These are phyloP conservation scores for Orobanche coerulescens DNA, from an alignment of 257 asterid genomes.

Conservation along the genomic window DNA sequence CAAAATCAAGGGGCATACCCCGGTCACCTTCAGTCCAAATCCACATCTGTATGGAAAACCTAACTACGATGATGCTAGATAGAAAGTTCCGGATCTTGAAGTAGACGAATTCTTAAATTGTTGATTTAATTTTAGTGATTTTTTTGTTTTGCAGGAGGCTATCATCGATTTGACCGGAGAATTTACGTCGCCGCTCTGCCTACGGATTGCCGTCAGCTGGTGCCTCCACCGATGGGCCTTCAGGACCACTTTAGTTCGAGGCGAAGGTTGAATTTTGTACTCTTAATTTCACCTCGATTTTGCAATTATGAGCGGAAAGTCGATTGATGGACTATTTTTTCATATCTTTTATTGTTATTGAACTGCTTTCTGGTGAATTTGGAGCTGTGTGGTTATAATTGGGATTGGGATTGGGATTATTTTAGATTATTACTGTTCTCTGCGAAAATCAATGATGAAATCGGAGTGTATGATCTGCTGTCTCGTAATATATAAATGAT, in stretches of 20 bases:
- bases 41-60: slow-evolving; percentile 19
- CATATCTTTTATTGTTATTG: background rate
- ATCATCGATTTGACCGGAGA: slow-evolving; percentile 50
- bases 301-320: slow-evolving; percentile 28
- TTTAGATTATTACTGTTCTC: background rate
- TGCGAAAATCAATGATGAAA: background rate
- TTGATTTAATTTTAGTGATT: slow-evolving; percentile 12
- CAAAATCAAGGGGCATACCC: slow-evolving; percentile 20
- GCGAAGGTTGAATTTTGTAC: slow-evolving; percentile 35
- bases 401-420: slow-evolving; percentile 15
- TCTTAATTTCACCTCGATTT: slow-evolving; percentile 28
- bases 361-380: slow-evolving; percentile 18
- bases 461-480: background rate
- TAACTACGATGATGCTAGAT: slow-evolving; percentile 17
- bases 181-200: slow-evolving; percentile 38
- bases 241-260: slow-evolving; percentile 32
- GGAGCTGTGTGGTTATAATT: slow-evolving; percentile 7
- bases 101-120: slow-evolving; percentile 21
- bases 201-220: slow-evolving; percentile 33
- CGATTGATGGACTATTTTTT: background rate
- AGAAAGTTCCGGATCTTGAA: background rate
- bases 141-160: slow-evolving; percentile 43
- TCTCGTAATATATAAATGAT: background rate
- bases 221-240: slow-evolving; percentile 27
- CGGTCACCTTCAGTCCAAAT: slow-evolving; percentile 6